Evolutionary conservation across 805 yeast species (phyloP).

Genomic region (Metschnikowia anglica): DNA sequence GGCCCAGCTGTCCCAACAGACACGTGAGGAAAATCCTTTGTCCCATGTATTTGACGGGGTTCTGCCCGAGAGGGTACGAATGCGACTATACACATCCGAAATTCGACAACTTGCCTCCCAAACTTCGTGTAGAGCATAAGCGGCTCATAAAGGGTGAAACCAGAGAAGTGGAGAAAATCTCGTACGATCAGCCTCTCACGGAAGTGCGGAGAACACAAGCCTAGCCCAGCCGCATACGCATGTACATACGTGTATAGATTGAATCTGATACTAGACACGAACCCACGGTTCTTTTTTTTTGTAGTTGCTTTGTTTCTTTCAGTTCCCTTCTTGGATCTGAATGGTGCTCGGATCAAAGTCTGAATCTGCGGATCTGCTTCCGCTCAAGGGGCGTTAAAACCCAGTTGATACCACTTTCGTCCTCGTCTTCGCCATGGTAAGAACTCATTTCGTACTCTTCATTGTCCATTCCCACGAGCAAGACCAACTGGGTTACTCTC

Average conservation of each 20-base stretch:
- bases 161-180: slow-evolving; percentile 22
- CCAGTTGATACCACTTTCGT: slow-evolving; percentile 53
- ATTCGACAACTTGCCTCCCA: slow-evolving; percentile 52
- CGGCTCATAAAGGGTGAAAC: slow-evolving; percentile 22
- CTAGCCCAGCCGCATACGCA: not conserved
- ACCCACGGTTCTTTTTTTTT: not conserved
- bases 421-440: slow-evolving; percentile 27
- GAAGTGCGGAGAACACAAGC: slow-evolving; percentile 15
- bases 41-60: slow-evolving; percentile 80
- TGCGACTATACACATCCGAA: slow-evolving; percentile 84
- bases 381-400: slow-evolving; percentile 76
- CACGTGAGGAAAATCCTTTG: slow-evolving; percentile 79
- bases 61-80: slow-evolving; percentile 84
- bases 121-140: slow-evolving; percentile 21
- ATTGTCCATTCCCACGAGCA: slow-evolving; percentile 80
- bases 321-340: too few relatives aligned
- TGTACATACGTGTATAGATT: not conserved
- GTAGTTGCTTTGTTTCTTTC: not conserved
- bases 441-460: slow-evolving; percentile 44
- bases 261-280: slow-evolving; percentile 1
- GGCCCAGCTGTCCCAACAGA: slow-evolving; percentile 79
- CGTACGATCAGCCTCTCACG: slow-evolving; percentile 22
- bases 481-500: slow-evolving; percentile 78
- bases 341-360: slow-evolving; percentile 39
- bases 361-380: slow-evolving; percentile 54